These are phyloP conservation scores for Aspergillus taichungensis DNA, from an alignment of 495 filamentous ascomycete genomes.

Conservation along the genomic window DNA sequence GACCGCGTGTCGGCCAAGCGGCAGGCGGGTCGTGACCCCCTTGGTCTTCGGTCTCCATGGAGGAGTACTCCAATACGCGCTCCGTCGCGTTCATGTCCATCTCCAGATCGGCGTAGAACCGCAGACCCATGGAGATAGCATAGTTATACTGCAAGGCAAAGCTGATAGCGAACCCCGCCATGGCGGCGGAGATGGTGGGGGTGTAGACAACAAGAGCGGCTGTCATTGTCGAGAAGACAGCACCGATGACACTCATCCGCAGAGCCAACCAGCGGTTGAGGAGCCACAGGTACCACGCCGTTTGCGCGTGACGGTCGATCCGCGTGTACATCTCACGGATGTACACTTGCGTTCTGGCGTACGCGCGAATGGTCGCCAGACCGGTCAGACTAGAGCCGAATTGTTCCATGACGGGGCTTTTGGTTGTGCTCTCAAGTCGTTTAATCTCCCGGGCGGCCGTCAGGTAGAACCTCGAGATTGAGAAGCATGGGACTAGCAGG, in stretches of 20 bases:
- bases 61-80: constrained; percentile 71
- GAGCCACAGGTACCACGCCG: constrained; percentile 58
- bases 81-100: constrained; percentile 81
- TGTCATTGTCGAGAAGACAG: constrained; percentile 58
- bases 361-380: constrained; percentile 64
- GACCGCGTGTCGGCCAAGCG: constrained; percentile 71
- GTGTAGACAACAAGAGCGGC: constrained; percentile 54
- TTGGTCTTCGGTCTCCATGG: constrained; percentile 59
- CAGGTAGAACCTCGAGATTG: constrained; percentile 51
- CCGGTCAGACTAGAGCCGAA: constrained; percentile 59
- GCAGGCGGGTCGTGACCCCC: constrained; percentile 53
- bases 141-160: constrained; percentile 48
- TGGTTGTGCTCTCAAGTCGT: constrained; percentile 58
- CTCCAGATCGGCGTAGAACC: constrained; percentile 50
- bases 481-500: constrained; percentile 36
- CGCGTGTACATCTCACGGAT: constrained; percentile 53
- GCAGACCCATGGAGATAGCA: constrained; percentile 37
- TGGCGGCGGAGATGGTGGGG: constrained; percentile 57
- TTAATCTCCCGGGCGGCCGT: constrained; percentile 64
- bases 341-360: constrained; percentile 52
- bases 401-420: constrained; percentile 64
- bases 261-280: constrained; percentile 68
- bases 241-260: constrained; percentile 61
- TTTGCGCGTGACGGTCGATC: constrained; percentile 50
- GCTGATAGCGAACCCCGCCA: constrained; percentile 71